Evolutionary conservation across 2,329 filamentous ascomycete genomes (phyloP), one percentile per base, ranked within the genome.

Genomic region (Fusarium albidum): DNA sequence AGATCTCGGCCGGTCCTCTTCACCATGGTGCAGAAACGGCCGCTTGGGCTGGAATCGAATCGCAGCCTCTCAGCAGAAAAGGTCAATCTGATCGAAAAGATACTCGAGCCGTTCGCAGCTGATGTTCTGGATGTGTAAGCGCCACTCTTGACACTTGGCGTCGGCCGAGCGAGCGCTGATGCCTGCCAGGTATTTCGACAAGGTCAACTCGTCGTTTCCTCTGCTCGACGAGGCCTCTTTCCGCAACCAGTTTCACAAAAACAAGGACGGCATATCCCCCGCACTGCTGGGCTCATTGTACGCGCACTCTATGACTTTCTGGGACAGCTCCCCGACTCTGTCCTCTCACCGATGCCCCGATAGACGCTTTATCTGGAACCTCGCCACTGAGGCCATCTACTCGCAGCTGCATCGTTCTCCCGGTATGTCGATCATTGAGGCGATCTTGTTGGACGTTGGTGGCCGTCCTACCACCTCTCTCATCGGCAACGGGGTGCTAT

Each of bases 401-500:
- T 83, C 80, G 1, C 84, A 87, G 52, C 79, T 86, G 7, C 79
- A 84, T 42, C 76, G 83, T 2, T 81, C 81, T 0, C 84, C 84
- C 0, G 82, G 84, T 2, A 72, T 87, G 35, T 82, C 83, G 1
- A 84, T 83, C 1, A 77, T 88, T 18, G 77, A 80, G 17, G 80
- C 83, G 3, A 79, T 83, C 6, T 68, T 87, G 9, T 74, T 88
- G 9, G 85, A 88, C 59, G 71, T 87, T 3, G 81, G 80, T 1
- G 85, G 85, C 1, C 75, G 85, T 3, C 85, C 85, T 1, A 82
- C 82, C 7, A 84, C 82, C 7, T 82, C 82, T 2, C 79, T 86
- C 64, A 81, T 84, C 6, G 83, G 83, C 0, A 85, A 86, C 56
- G 79, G 78, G 1, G 74, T 80, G 0, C 72, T 78, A 31, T 68